phyloP scores from a whole-genome alignment of 2,329 filamentous ascomycete species.

The Fusarium bulbicola region DNA sequence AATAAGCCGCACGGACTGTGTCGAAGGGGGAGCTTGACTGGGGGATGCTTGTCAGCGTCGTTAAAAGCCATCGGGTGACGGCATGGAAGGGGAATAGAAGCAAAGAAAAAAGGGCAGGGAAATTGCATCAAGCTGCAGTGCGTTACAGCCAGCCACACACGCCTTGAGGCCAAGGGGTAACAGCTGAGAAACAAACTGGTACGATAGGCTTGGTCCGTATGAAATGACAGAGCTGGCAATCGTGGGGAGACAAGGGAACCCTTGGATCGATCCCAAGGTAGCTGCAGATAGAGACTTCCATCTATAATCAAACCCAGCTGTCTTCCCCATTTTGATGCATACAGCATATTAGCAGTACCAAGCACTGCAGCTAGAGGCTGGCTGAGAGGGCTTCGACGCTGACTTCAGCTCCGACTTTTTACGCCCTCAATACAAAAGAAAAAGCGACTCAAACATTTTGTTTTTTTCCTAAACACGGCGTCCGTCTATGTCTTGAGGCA shows the following conservation, averaged over 20 bases:
- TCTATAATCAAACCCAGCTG: slow-evolving; percentile 3
- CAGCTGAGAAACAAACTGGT: slow-evolving; percentile 17
- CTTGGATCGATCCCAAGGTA: slow-evolving; percentile 24
- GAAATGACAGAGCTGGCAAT: slow-evolving; percentile 26
- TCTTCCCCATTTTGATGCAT: slow-evolving; percentile 7
- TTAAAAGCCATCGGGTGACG: slow-evolving; percentile 24
- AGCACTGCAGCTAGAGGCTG: slow-evolving; percentile 2
- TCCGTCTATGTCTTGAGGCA: slow-evolving; percentile 24
- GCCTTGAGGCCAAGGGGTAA: slow-evolving; percentile 11
- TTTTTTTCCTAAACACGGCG: slow-evolving; percentile 3
- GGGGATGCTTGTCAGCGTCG: slow-evolving; percentile 40
- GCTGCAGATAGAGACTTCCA: slow-evolving; percentile 19
- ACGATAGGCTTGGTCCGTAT: slow-evolving; percentile 1
- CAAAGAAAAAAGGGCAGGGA: slow-evolving; percentile 37
- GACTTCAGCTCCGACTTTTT: slow-evolving; percentile 32
- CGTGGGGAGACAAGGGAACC: slow-evolving; percentile 34
- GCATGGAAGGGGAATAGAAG: slow-evolving; percentile 38
- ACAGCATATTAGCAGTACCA: slow-evolving; percentile 9
- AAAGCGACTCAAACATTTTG: slow-evolving; percentile 11
- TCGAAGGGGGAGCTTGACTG: slow-evolving; percentile 68
- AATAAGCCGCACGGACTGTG: slow-evolving; percentile 78
- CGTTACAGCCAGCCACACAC: slow-evolving; percentile 34
- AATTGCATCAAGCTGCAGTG: slow-evolving; percentile 29
- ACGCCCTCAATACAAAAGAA: slow-evolving; percentile 13
- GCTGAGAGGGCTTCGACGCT: slow-evolving; percentile 20